Base-by-base conservation (phyloP, 2,329 filamentous ascomycete genomes). In the Ceratocystis variospora region DNA sequence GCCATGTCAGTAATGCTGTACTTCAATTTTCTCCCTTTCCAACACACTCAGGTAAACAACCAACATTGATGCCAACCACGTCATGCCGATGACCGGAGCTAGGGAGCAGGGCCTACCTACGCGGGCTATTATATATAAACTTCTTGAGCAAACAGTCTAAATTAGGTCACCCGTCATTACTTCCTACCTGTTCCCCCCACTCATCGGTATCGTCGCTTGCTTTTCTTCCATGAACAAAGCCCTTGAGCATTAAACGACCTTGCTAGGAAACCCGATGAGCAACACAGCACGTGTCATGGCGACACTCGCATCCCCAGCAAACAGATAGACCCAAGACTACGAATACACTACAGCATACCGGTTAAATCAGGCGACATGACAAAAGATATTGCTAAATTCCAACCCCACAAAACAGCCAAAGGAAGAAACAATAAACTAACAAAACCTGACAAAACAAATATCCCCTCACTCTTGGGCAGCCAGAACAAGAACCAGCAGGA, bases 351-450 rank as follows among this genome's bases (percentile, higher is more conserved):
- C 46, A 19, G 5, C 19, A 44, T 28, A 48, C 22, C 10, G 50
- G 19, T 19, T 46, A 44, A 48, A 50, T 25, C 28, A 37, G 55
- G 28, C 28, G 55, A 37, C 2, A 37, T 33, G 5, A 33, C 17
- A 61, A 61, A 62, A 66, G 46, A 53, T 46, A 50, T 37, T 66
- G 65, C 46, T 63, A 62, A 66, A 66, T 63, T 53, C 45, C 19
- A 66, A 53, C 25, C 59, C 61, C 61, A 66, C 33, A 19, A 59
- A 53, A 57, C 22, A 65, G 45, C 63, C 41, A 12, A 31, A 57
- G 55, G 19, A 48, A 7, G 61, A 41, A 45, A 33, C 25, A 57
- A 0, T 33, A 61, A 61, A 59, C 61, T 48, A 33, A 53, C 15
- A 55, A 64, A n/a, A 57, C n/a, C 33, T 25, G 19, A 28, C n/a